Conservation (phyloP, 75 land plant genomes). For the Pinus tabuliformis region DNA sequence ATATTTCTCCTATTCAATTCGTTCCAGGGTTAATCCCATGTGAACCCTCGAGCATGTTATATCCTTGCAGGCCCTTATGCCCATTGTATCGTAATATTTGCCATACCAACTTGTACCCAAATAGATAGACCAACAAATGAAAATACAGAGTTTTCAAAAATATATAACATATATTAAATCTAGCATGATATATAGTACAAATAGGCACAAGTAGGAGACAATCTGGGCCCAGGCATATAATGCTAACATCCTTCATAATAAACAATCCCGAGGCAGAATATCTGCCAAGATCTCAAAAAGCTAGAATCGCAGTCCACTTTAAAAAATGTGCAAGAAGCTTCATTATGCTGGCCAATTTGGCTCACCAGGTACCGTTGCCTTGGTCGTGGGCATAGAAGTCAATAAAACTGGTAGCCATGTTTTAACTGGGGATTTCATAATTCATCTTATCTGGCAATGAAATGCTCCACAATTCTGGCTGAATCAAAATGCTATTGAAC, state of each 20-base stretch:
- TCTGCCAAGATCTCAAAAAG: background rate
- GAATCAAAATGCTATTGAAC: background rate
- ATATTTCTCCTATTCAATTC: too few relatives aligned
- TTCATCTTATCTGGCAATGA: background rate
- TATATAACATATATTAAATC: too few relatives aligned
- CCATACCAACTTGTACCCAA: too few relatives aligned
- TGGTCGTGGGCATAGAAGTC: background rate
- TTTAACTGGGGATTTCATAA: background rate
- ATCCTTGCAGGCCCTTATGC: too few relatives aligned
- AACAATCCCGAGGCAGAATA: background rate
- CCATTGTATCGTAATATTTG: too few relatives aligned
- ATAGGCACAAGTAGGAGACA: background rate
- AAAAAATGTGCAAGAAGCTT: conserved; percentile 2
- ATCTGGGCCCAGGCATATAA: background rate
- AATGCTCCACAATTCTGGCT: background rate
- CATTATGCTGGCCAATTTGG: conserved; percentile 7
- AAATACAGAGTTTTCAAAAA: too few relatives aligned
- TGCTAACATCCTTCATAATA: background rate
- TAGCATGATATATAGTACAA: background rate
- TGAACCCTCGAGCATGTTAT: too few relatives aligned
- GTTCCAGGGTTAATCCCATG: too few relatives aligned
- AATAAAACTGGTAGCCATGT: background rate
- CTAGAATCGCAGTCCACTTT: background rate
- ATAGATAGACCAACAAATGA: too few relatives aligned
- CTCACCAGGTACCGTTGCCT: background rate